Conservation (phyloP, 306 rosid genomes). For the Lathyrus aphaca region DNA sequence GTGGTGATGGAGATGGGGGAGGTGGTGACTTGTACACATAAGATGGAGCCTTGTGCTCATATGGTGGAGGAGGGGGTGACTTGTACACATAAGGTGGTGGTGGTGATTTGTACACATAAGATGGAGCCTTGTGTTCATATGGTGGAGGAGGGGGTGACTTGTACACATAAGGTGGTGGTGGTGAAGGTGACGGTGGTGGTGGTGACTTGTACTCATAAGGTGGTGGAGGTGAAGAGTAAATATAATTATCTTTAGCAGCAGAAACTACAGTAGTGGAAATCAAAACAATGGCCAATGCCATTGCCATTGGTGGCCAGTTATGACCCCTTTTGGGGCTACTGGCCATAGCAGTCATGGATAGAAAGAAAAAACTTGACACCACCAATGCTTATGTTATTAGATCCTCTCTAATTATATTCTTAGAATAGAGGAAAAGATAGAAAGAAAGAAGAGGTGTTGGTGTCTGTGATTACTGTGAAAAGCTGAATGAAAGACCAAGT, state of each 20-base stretch:
- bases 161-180: background rate
- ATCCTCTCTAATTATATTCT: constrained; percentile 19
- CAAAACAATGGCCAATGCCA: constrained; percentile 60
- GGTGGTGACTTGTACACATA: constrained; percentile 46
- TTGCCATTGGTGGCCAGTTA: constrained; percentile 62
- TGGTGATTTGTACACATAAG: background rate
- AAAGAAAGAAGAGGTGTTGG: constrained; percentile 5
- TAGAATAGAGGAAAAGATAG: background rate
- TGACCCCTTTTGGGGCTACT: constrained; percentile 76
- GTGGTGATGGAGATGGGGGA: constrained; percentile 30
- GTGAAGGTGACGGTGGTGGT: constrained; percentile 8
- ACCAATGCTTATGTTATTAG: constrained; percentile 41
- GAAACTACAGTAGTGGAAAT: constrained; percentile 61
- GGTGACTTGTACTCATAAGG: constrained; percentile 31
- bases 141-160: constrained; percentile 39
- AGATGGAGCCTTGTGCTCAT: constrained; percentile 41
- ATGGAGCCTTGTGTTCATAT: background rate
- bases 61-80: constrained; percentile 21
- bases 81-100: constrained; percentile 33
- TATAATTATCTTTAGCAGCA: constrained; percentile 68
- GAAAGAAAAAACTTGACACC: constrained; percentile 25
- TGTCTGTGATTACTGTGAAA: constrained; percentile 37
- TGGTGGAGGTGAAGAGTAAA: constrained; percentile 78
- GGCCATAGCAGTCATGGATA: constrained; percentile 56
- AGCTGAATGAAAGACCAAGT: constrained; percentile 37